Percentiles rank a stretch among this genome's conserved stretches.
Evolutionary conservation across 345 rosid species (phyloP).

Genomic region (Streptanthus diversifolius): DNA sequence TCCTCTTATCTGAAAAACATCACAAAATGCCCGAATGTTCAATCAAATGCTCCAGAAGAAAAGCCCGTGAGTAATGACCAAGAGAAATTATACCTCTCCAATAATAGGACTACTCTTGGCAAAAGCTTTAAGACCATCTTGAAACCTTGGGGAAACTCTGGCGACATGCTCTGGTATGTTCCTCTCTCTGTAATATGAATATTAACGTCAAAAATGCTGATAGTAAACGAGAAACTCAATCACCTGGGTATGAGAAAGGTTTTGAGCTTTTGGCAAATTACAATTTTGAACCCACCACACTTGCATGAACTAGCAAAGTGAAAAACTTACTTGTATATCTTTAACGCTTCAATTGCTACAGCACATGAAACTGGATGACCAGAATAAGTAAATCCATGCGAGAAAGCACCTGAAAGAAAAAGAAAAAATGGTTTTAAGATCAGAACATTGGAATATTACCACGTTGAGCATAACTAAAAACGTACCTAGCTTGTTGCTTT

Average conservation of each 20-base stretch:
- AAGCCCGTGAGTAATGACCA: neutral
- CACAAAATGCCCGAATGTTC: neutral
- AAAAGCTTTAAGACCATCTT: slow-evolving; percentile 81
- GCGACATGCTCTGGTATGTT: slow-evolving; percentile 60
- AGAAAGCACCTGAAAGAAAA: slow-evolving; percentile 57
- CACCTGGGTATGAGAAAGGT: no score
- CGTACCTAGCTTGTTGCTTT: slow-evolving; percentile 92
- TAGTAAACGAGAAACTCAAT: no score
- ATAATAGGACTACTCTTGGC: slow-evolving; percentile 66
- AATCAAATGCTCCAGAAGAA: neutral
- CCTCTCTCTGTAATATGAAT: slow-evolving; percentile 59
- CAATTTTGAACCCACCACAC: neutral
- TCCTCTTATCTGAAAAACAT: slow-evolving; percentile 70
- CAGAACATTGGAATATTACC: neutral
- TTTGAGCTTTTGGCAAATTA: neutral
- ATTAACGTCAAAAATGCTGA: neutral
- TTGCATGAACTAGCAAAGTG: neutral
- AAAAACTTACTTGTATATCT: slow-evolving; percentile 59
- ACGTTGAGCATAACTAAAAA: neutral
- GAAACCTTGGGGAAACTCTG: slow-evolving; percentile 64
- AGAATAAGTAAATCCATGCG: slow-evolving; percentile 95
- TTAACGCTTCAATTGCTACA: slow-evolving; percentile 74
- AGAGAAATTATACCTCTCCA: slow-evolving; percentile 62
- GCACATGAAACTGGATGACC: slow-evolving; percentile 98
- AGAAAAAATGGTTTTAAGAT: neutral